A percentile compares a stretch with the other conserved stretches of the same genome.
Evolutionary conservation across 129 eudicot genomes (phyloP).

Genomic region (Chrysanthemum seticuspe): DNA sequence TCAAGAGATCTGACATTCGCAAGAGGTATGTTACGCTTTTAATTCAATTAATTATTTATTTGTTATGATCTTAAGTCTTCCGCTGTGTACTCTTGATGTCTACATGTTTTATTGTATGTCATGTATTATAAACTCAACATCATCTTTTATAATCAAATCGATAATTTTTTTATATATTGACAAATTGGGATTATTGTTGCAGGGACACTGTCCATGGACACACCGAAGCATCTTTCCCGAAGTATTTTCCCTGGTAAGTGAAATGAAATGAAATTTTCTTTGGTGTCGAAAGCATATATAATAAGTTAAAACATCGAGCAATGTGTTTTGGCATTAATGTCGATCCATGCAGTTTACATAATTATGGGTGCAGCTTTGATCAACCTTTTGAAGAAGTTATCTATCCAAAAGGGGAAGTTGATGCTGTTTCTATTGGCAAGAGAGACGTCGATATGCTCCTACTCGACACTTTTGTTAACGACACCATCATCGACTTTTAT

Average conservation of each 20-base stretch:
- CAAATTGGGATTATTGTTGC: slow-evolving; percentile 25
- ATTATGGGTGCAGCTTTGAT: slow-evolving; percentile 49
- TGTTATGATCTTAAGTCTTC: too few relatives aligned
- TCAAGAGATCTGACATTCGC: too few relatives aligned
- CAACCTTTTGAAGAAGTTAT: slow-evolving; percentile 73
- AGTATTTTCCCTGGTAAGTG: slow-evolving; percentile 69
- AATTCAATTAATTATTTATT: too few relatives aligned
- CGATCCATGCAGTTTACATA: neutral
- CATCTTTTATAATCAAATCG: neutral
- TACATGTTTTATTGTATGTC: too few relatives aligned
- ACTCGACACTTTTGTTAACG: slow-evolving; percentile 51
- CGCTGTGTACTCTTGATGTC: too few relatives aligned
- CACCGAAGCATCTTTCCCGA: slow-evolving; percentile 13
- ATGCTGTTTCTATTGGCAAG: slow-evolving; percentile 88
- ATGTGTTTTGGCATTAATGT: neutral
- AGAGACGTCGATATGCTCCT: slow-evolving; percentile 83
- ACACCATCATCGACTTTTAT: too few relatives aligned
- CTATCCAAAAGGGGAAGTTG: slow-evolving; percentile 90
- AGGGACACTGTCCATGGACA: slow-evolving; percentile 35
- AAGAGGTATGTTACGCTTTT: too few relatives aligned
- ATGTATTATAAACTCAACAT: too few relatives aligned
- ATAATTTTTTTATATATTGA: slow-evolving; percentile 23
- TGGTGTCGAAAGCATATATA: too few relatives aligned
- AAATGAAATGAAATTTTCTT: neutral
- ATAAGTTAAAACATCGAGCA: neutral